Base-by-base conservation (phyloP, 495 filamentous ascomycete genomes). In the Penicillium coffeae region DNA sequence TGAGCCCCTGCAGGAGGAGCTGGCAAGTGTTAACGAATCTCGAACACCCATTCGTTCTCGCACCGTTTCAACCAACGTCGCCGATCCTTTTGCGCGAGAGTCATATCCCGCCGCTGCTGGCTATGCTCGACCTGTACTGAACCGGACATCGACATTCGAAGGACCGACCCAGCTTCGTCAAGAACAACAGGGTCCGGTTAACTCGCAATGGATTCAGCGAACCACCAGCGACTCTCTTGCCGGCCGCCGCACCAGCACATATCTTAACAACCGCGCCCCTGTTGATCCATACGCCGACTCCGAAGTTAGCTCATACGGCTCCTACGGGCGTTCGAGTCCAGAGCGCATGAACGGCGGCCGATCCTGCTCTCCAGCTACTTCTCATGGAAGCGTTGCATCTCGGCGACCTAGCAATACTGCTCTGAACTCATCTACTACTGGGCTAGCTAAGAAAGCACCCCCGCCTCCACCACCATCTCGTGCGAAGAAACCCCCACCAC, bases 391-490 rank as follows among this genome's bases (percentile, higher is more conserved):
- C 60, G 62, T 76, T 38, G 71, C 75, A 37, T 82, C 82, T 19
- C 76, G 78, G 32, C 79, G 73, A 47, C 74, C 79, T 46, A 77
- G 77, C 56, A 65, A 73, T 48, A 72, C 72, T 21, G 74, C 68
- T 21, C 36, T 74, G 48, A 76, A 75, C 51, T 50, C 63, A 13
- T 20, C 20, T 18, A 21, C 30, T 5, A 56, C 63, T 27, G 67
- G 67, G 51, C 56, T 66, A 15, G 42, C 59, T 19, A 87, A 87
- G 71, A 90, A 89, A 65, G 81, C 78, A 8, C 85, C 88, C 30
- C 89, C 88, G 6, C 89, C 88, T 30, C 89, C 88, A 18, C 89
- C 89, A 10, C 89, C 89, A n/a, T 85, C 83, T 48, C 73, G 87
- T 53, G 69, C 81, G 10, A 91, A 87, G 44, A 94, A 88, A 33